Evolutionary conservation across 2,329 filamentous ascomycete species (phyloP), one percentile per base, ranked within the genome.

Genomic region (Sporothrix curviconia): DNA sequence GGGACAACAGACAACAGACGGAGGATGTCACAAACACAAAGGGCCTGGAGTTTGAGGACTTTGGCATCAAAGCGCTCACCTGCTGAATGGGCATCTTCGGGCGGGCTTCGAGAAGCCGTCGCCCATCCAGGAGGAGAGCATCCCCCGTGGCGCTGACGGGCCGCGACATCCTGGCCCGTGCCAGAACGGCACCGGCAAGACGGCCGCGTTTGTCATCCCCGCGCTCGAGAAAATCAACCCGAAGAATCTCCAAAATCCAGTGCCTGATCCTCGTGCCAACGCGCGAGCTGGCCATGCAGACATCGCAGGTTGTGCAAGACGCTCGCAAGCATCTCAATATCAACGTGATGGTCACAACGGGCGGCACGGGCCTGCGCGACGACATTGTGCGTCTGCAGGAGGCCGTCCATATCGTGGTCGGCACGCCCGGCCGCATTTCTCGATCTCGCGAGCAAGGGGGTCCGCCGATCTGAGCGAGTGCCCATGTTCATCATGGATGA

Each of bases 401-500:
- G 65, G 82, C 92, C 55, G 92, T 99, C 65, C 94, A 99, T 76
- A 92, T 99, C 71, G 89, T 99, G 69, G 94, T 99, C 68, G 94
- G 94, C 70, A 99, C 94, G 57, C 94, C 94, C 34, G 94, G 94
- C 63, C 85, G 94, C 78, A 96, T 99, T n/a, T 67, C 83, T 97
- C 62, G 94, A 99, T 77, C 78, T 99, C 65, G 92, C 94, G 59
- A 91, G 92, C 72, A 97, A 99, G 77, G 91, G 89, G 63, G 92
- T 99, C 60, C n/a, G 94, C 94, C 62, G 94, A 99, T 73, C 82
- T 99, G 51, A 95, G 92, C 67, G 88, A 95, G 75, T 97, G 94
- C 71, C 91, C 66, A 97, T 95, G 69, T 99, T 99, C 71, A 90
- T 99, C 75, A 99, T 99, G 94, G 94, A 99, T 69, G 94, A 99